A percentile compares a stretch with the other conserved stretches of the same genome.
Evolutionary conservation across 495 filamentous ascomycete genomes (phyloP).

Genomic region (Aspergillus asperescens): DNA sequence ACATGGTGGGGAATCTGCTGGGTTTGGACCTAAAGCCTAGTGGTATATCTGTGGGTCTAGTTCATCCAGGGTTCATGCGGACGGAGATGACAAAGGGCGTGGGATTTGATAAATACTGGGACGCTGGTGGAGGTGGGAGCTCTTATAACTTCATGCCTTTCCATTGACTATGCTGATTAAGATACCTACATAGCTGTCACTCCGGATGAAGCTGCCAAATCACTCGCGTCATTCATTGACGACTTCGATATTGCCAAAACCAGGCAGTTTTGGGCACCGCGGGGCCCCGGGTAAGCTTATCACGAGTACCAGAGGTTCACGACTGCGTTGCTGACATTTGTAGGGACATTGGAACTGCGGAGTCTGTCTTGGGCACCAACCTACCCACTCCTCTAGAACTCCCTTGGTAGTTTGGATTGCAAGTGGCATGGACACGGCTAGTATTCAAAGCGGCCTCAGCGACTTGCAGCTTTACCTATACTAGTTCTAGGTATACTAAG

Average conservation of each 20-base stretch:
- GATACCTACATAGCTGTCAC: slow-evolving; percentile 49
- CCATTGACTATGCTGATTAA: background rate
- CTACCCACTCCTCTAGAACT: slow-evolving; percentile 60
- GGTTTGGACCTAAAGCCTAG: slow-evolving; percentile 61
- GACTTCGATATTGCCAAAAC: slow-evolving; percentile 58
- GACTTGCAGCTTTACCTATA: too few relatives aligned
- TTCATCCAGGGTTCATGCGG: slow-evolving; percentile 72
- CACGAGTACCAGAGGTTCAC: slow-evolving; percentile 10
- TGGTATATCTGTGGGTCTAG: slow-evolving; percentile 57
- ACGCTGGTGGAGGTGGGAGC: slow-evolving; percentile 58
- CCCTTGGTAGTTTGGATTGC: slow-evolving; percentile 53
- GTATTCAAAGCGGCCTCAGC: too few relatives aligned
- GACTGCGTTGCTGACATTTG: slow-evolving; percentile 8
- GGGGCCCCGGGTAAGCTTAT: slow-evolving; percentile 53
- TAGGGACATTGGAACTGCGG: slow-evolving; percentile 66
- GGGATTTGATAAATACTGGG: slow-evolving; percentile 67
- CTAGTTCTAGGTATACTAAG: too few relatives aligned
- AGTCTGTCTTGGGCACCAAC: slow-evolving; percentile 54
- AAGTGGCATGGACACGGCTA: too few relatives aligned
- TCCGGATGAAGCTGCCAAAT: slow-evolving; percentile 59
- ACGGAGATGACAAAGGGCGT: slow-evolving; percentile 68
- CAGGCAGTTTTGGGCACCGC: slow-evolving; percentile 67
- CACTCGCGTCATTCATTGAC: slow-evolving; percentile 56
- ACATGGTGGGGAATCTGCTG: slow-evolving; percentile 70
- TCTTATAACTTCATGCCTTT: background rate